Conservation (phyloP, 345 rosid genomes). For the Ceriops tagal region DNA sequence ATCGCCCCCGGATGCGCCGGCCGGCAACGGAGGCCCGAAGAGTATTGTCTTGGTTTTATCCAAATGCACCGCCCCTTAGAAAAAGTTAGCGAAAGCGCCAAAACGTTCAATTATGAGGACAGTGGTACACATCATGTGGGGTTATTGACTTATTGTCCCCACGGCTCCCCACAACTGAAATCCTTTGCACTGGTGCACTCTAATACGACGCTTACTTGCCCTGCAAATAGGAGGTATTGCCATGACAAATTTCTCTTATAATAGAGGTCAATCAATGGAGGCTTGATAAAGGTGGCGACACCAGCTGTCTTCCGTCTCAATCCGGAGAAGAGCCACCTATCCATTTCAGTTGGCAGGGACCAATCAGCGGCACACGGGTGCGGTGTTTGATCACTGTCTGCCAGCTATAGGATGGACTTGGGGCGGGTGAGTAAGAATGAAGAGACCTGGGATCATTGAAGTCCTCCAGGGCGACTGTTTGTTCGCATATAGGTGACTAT, state of each 20-base stretch:
- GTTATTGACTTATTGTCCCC: slow-evolving; percentile 15
- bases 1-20: not conserved
- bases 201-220: too few relatives aligned
- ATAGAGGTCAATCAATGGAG: not conserved
- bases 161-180: not conserved
- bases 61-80: slow-evolving; percentile 4
- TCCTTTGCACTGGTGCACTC: not conserved
- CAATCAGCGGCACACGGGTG: slow-evolving; percentile 28
- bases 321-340: slow-evolving; percentile 2
- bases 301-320: slow-evolving; percentile 6
- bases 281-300: not conserved
- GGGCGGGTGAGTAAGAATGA: not conserved
- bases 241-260: not conserved
- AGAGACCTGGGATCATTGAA: not conserved
- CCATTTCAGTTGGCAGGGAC: slow-evolving; percentile 19
- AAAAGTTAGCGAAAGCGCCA: slow-evolving; percentile 15
- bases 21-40: not conserved
- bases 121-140: slow-evolving; percentile 27
- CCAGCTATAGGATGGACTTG: not conserved
- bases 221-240: not conserved
- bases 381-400: slow-evolving; percentile 32
- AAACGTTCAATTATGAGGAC: slow-evolving; percentile 4
- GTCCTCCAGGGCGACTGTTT: too few relatives aligned
- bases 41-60: slow-evolving; percentile 2
- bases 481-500: not conserved